Conservation (phyloP, 1,139 yeast species). For the Suhomyces yuchorum region DNA sequence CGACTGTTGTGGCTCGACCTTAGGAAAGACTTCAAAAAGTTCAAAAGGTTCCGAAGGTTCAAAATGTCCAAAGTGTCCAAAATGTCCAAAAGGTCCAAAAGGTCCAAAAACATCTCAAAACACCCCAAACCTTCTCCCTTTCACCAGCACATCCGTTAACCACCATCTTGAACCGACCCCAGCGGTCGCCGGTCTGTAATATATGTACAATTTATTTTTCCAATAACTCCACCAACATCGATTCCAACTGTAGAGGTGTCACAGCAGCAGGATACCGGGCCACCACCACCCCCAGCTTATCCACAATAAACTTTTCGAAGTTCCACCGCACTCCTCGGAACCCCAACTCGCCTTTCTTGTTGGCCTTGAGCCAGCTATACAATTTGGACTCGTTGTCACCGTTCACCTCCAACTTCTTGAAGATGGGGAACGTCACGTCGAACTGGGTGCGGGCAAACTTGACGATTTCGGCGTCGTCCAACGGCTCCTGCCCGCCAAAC, state of each 20-base stretch:
- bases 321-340: conserved; percentile 90
- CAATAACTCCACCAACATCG: conserved; percentile 49
- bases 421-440: conserved; percentile 52
- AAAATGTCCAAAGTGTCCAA: no score
- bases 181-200: neutral
- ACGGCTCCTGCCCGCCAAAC: conserved; percentile 67
- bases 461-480: conserved; percentile 63
- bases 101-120: no score
- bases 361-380: conserved; percentile 34
- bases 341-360: conserved; percentile 60
- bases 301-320: conserved; percentile 86
- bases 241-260: conserved; percentile 61
- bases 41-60: no score
- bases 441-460: conserved; percentile 64
- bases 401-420: conserved; percentile 41
- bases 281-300: conserved; percentile 70
- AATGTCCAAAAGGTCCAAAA: no score
- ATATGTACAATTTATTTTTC: conserved; percentile 11
- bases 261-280: conserved; percentile 70
- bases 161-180: neutral
- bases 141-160: no score
- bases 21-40: no score
- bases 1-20: no score
- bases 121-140: no score
- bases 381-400: conserved; percentile 35